Percentiles rank a stretch among this genome's conserved stretches.
These are phyloP conservation scores for Aspergillus puulaauensis DNA, from an alignment of 2,329 filamentous ascomycete genomes.

Conservation along the genomic window DNA sequence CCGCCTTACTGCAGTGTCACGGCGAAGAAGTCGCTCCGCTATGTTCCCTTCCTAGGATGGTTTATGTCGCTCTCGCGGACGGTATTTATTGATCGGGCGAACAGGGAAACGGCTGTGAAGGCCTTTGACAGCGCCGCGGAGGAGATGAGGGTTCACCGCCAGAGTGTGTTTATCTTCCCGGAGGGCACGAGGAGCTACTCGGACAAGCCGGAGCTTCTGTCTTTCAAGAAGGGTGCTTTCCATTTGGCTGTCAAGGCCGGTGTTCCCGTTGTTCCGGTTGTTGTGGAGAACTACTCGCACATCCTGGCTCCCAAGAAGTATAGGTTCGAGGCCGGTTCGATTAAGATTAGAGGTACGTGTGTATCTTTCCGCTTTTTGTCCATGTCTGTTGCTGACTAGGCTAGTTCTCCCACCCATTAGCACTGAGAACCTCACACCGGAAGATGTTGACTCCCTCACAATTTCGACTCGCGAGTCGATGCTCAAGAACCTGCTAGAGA, in stretches of 20 bases:
- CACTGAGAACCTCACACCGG: constrained; percentile 69
- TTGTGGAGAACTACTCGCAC: constrained; percentile 77
- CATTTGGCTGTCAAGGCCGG: constrained; percentile 92
- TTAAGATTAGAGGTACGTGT: constrained; percentile 71
- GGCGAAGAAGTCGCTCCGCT: constrained; percentile 80
- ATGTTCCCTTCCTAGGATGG: constrained; percentile 84
- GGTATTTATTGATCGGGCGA: constrained; percentile 92
- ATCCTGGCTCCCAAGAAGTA: constrained; percentile 64
- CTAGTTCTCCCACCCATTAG: constrained; percentile 77
- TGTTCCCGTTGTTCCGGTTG: constrained; percentile 86
- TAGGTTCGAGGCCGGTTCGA: constrained; percentile 65
- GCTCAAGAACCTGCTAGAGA: constrained; percentile 58
- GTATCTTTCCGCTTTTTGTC: not conserved
- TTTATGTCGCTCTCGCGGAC: constrained; percentile 87
- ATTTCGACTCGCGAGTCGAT: constrained; percentile 70
- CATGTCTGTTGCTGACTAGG: constrained; percentile 4
- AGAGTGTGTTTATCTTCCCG: constrained; percentile 58
- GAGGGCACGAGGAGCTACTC: constrained; percentile 93
- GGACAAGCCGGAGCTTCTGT: constrained; percentile 74
- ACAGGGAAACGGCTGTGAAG: constrained; percentile 75
- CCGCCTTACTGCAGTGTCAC: constrained; percentile 90
- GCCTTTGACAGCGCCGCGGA: constrained; percentile 81
- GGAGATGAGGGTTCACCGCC: constrained; percentile 70
- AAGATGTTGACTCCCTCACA: constrained; percentile 75
- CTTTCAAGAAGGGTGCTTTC: constrained; percentile 99